Evolutionary conservation across 176 grass and related monocot genomes (phyloP), one percentile per base, ranked within the genome.

Genomic region (Carex cristatella): DNA sequence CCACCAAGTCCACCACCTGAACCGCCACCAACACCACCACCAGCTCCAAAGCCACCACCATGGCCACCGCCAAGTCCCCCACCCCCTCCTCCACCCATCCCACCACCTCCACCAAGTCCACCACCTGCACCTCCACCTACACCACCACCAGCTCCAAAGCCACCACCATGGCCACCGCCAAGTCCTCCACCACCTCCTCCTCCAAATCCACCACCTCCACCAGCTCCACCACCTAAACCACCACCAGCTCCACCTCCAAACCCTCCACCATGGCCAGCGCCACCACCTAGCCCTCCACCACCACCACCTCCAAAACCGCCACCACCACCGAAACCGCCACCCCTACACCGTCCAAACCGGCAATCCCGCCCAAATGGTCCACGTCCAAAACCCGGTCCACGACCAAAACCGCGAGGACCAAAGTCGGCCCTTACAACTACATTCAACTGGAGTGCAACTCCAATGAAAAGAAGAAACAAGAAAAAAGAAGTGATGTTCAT

Each of bases 391-490:
- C 74, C 74, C 1, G 30, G 74, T 16, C 74, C 74, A 5, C 51
- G 48, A 8, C 51, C 74, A 18, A 78, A 78, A 55, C 73, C 73
- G 0, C 48, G 49, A 7, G n/a, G 73, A 78, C 73, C 73, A 9
- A 78, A 78, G 33, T 79, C 53, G 18, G 74, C 74, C 16, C 28
- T 79, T 79, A 54, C 74, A 58, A 57, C 23, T 9, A 18, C 65
- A 51, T 16, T 68, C 18, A 83, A 55, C 40, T 69, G 81, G 37
- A 65, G 61, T 65, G 66, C 81, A 37, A 69, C 62, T 83, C 62
- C 81, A 4, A 67, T 16, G 18, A 69, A 15, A 67, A 83, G 81
- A 83, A 83, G 40, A 49, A 83, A 83, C 61, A 67, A 67, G 8
- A 83, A 12, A 83, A 69, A 37, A 56, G 51, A 65, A 15, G 40